Base-by-base conservation (phyloP, 306 rosid species). In the Begonia fuchsioides region DNA sequence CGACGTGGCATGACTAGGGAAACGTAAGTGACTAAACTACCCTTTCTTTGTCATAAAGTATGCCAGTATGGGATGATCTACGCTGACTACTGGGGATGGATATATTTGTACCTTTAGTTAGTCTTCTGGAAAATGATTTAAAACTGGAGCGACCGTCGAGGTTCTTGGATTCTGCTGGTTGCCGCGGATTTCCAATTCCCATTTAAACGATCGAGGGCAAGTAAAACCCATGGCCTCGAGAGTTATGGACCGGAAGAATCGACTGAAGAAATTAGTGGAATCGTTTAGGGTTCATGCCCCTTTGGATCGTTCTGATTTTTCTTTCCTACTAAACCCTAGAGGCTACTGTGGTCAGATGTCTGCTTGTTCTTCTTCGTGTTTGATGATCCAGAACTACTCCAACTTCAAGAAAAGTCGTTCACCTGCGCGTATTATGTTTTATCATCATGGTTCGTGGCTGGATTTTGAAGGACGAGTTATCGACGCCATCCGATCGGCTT, bases 391-490 rank as follows among this genome's bases (percentile, higher is more conserved):
- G 50, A 62, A 62, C 17, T 17, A 52, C 32, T 17, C 43, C 54
- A 81, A 72, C 38, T 75, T 77, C 63, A 60, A 45, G 60, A 32
- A 43, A 2, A 75, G 86, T 44, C 68, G 60, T 5, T 12, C 54
- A 2, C 86, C 86, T 11, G 38, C 6, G 2, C 71, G 81, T 46
- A 47, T 72, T 53, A 70, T 82, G 93, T 82, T 68, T n/a, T 78
- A 61, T 67, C 58, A 13, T 32, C 32, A 32, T 13, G 70, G 56
- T 6, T 52, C 52, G 9, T 82, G 86, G 93, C 39, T 56, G 20
- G 76, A 82, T 58, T 78, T 67, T 17, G 62, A 68, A 13, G 14
- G 43, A 9, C 49, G 53, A 44, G 69, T 60, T 13, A n/a, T 62
- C 0, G 76, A 60, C 12, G 12, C 45, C 18, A 11, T 78, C 49